phyloP scores from a whole-genome alignment of 352 stramenopile genomes.

The Vaucheria bursata region DNA sequence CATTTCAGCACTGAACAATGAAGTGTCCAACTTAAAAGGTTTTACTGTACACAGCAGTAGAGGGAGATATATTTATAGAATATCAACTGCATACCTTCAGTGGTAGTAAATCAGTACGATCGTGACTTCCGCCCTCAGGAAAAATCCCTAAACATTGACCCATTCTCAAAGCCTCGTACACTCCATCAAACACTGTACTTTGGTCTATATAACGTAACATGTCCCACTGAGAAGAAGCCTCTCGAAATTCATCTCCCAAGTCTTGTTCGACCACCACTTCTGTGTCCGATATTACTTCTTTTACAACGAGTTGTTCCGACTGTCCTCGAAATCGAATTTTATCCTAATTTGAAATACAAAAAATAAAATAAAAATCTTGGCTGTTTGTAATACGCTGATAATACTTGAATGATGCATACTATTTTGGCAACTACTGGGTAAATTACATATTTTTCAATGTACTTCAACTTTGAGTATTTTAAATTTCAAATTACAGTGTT shows the following conservation, averaged over 20 bases:
- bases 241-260: conserved; percentile 15
- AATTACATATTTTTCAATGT: no score
- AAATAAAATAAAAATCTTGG: conserved; percentile 55
- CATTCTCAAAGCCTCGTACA: conserved; percentile 75
- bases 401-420: no score
- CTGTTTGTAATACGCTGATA: no score
- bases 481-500: no score
- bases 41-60: no score
- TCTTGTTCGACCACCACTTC: conserved; percentile 58
- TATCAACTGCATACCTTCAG: conserved; percentile 73
- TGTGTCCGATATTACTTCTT: conserved; percentile 69
- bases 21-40: no score
- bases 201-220: conserved; percentile 83
- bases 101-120: conserved; percentile 89
- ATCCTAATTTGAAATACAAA: conserved; percentile 52
- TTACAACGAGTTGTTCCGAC: conserved; percentile 58
- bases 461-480: no score
- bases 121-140: conserved; percentile 91
- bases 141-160: conserved; percentile 90
- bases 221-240: conserved; percentile 57
- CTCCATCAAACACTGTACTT: conserved; percentile 75
- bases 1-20: no score
- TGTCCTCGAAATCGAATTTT: conserved; percentile 67
- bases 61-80: no score
- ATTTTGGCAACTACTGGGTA: no score